phyloP scores from a whole-genome alignment of 1,284 basidiomycete species.

The Lignosus rhinocerotis region DNA sequence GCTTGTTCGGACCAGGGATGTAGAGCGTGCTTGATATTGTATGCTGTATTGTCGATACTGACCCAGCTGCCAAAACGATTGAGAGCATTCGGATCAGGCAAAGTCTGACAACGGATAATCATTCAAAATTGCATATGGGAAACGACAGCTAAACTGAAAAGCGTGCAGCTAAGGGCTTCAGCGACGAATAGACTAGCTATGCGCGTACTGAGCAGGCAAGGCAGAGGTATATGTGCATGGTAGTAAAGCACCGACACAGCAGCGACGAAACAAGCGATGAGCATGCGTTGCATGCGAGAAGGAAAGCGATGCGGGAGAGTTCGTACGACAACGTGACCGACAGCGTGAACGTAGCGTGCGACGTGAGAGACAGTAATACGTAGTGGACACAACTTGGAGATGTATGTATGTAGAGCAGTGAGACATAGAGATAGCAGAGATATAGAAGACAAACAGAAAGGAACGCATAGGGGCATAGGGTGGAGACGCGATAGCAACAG shows the following conservation, averaged over 20 bases:
- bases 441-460: not conserved
- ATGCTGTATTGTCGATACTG: not conserved
- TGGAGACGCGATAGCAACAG: constrained; percentile 5
- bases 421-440: constrained; percentile 16
- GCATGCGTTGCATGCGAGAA: constrained; percentile 19
- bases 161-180: constrained; percentile 10
- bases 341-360: constrained; percentile 17
- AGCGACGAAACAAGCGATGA: constrained; percentile 7
- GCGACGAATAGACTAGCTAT: constrained; percentile 22
- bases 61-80: not conserved
- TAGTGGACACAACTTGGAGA: constrained; percentile 17
- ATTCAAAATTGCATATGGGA: constrained; percentile 14
- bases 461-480: constrained; percentile 18
- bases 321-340: constrained; percentile 19
- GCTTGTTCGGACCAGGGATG: constrained; percentile 64
- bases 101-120: constrained; percentile 6
- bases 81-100: not conserved
- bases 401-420: constrained; percentile 13
- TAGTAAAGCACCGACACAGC: constrained; percentile 15
- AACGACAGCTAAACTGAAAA: constrained; percentile 16
- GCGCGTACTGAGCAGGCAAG: constrained; percentile 12
- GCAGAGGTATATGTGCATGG: constrained; percentile 4
- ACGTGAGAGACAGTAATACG: constrained; percentile 11
- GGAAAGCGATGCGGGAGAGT: constrained; percentile 7
- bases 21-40: constrained; percentile 7